These are phyloP conservation scores for Gigaspora rosea DNA, from an alignment of 192 early-diverging fungal species.

Conservation along the genomic window DNA sequence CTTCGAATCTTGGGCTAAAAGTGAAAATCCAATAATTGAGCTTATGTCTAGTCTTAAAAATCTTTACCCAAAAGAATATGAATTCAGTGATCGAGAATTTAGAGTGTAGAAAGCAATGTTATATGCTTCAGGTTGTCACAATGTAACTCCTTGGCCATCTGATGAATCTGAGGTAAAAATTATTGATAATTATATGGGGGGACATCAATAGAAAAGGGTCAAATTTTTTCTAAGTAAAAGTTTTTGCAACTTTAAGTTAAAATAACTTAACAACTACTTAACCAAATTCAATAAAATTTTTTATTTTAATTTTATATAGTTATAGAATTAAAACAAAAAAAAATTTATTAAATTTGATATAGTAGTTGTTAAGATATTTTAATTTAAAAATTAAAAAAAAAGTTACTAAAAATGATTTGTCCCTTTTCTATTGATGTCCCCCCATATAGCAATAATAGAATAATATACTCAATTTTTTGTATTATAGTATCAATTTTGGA, in stretches of 20 bases:
- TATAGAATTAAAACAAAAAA: no score
- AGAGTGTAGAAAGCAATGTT: not conserved
- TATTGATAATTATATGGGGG: not conserved
- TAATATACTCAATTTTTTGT: not conserved
- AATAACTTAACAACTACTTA: no score
- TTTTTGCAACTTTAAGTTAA: no score
- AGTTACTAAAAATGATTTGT: no score
- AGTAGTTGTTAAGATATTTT: no score
- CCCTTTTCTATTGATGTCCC: no score
- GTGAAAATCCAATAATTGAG: not conserved
- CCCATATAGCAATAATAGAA: not conserved
- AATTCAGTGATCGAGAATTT: not conserved
- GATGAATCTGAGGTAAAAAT: not conserved
- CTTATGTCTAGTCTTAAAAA: not conserved
- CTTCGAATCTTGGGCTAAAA: not conserved
- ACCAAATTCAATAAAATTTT: no score
- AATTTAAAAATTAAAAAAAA: no score
- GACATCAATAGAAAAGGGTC: no score
- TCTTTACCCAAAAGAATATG: not conserved
- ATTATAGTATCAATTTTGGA: not conserved
- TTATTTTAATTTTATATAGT: no score
- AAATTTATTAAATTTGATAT: no score
- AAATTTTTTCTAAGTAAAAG: no score
- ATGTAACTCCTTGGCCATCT: not conserved
- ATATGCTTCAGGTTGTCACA: not conserved